phyloP scores from a whole-genome alignment of 495 filamentous ascomycete species.

The Emericellopsis terricola region DNA sequence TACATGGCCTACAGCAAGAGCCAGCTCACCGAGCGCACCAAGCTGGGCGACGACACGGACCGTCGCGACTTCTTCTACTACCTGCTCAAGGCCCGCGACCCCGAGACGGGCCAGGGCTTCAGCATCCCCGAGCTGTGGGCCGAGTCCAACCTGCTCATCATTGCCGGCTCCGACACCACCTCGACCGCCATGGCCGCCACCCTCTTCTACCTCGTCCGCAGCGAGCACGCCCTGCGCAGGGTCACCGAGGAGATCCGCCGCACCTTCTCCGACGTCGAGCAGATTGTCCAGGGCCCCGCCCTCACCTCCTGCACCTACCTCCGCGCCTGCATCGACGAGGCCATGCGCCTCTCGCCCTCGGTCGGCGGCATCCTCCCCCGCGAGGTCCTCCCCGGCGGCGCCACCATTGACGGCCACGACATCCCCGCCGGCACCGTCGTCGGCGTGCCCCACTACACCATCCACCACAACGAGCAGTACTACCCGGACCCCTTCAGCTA shows the following conservation, averaged over 20 bases:
- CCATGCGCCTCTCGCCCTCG: conserved; percentile 50
- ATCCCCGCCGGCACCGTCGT: conserved; percentile 35
- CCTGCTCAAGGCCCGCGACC: conserved; percentile 38
- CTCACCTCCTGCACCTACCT: conserved; percentile 39
- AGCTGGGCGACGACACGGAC: conserved; percentile 34
- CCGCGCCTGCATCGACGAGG: conserved; percentile 50
- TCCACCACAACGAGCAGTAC: conserved; percentile 37
- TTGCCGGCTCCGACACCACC: conserved; percentile 44
- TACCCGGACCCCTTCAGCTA: conserved; percentile 33
- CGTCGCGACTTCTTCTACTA: conserved; percentile 49
- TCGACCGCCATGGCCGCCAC: conserved; percentile 43
- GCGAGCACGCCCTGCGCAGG: conserved; percentile 27
- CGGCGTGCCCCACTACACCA: conserved; percentile 33
- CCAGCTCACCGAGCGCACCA: conserved; percentile 36
- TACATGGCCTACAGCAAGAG: conserved; percentile 39
- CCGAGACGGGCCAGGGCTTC: conserved; percentile 46
- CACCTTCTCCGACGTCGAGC: conserved; percentile 30
- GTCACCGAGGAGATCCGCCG: conserved; percentile 30
- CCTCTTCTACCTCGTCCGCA: conserved; percentile 49
- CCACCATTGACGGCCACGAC: conserved; percentile 32
- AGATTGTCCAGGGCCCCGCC: conserved; percentile 28
- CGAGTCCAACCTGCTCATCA: conserved; percentile 49
- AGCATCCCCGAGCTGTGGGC: conserved; percentile 48
- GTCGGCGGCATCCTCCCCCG: conserved; percentile 43
- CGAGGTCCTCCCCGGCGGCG: conserved; percentile 41